phyloP scores from a whole-genome alignment of 805 yeast species.

The Kazachstania kunashirensis region DNA sequence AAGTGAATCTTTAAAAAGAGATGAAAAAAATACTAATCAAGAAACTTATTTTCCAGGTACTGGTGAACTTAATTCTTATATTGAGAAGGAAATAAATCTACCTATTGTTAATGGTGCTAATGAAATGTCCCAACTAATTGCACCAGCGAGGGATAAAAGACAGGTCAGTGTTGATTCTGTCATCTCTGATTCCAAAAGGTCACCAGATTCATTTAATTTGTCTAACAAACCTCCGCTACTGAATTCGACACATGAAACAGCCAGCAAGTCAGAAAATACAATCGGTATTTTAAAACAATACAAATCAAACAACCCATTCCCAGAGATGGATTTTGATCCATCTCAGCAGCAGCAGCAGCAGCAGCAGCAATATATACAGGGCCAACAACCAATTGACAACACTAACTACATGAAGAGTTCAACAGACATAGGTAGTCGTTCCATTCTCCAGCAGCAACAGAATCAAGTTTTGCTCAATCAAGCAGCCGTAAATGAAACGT shows the following conservation, averaged over 20 bases:
- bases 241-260: conserved; percentile 3
- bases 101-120: neutral
- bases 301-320: conserved; percentile 31
- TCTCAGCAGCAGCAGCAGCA: conserved; percentile 6
- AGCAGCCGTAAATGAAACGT: no score
- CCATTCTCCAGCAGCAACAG: no score
- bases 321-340: conserved; percentile 13
- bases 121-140: conserved; percentile 4
- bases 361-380: no score
- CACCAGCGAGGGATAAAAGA: conserved; percentile 8
- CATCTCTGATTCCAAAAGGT: conserved; percentile 12
- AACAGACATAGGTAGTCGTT: no score
- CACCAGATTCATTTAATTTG: conserved; percentile 4
- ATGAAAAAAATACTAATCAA: neutral
- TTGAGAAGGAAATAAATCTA: conserved; percentile 4
- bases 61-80: conserved; percentile 11
- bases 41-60: conserved; percentile 16
- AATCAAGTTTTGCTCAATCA: no score
- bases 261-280: conserved; percentile 4
- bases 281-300: conserved; percentile 16
- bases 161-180: conserved; percentile 15
- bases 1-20: neutral
- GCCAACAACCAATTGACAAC: neutral
- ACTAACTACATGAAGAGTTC: neutral
- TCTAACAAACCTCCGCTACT: neutral